A percentile compares a stretch with the other conserved stretches of the same genome.
Evolutionary conservation across 371 early-diverging fungal genomes (phyloP).

Genomic region (Amoeboaphelidium protococcarum): DNA sequence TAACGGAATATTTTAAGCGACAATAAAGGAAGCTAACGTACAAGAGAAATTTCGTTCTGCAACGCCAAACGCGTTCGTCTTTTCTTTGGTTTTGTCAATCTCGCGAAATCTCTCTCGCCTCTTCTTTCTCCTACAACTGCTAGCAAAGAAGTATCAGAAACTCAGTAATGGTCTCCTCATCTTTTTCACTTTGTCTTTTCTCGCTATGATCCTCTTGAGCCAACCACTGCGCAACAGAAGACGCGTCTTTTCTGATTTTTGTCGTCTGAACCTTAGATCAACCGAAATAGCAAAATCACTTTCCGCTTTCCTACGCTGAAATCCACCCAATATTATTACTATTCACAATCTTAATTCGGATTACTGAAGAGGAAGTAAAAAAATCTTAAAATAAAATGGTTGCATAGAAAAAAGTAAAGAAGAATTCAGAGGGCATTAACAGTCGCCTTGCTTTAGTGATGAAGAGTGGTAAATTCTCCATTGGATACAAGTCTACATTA

Average conservation of each 20-base stretch:
- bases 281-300: background rate
- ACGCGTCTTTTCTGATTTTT: background rate
- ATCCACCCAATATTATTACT: background rate
- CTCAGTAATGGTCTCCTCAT: too few relatives aligned
- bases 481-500: conserved; percentile 94
- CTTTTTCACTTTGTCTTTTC: background rate
- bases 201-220: too few relatives aligned
- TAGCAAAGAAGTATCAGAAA: too few relatives aligned
- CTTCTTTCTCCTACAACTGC: too few relatives aligned
- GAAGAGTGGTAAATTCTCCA: conserved; percentile 92
- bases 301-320: background rate
- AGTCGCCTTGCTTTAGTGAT: conserved; percentile 89
- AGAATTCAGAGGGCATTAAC: conserved; percentile 63
- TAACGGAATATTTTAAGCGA: too few relatives aligned
- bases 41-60: too few relatives aligned
- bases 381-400: too few relatives aligned
- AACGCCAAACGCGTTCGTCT: too few relatives aligned
- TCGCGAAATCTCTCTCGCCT: too few relatives aligned
- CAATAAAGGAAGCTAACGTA: too few relatives aligned
- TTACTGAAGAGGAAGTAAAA: background rate
- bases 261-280: background rate
- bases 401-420: conserved; percentile 3
- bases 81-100: too few relatives aligned
- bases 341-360: background rate
- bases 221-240: background rate